A percentile compares a stretch with the other conserved stretches of the same genome.
phyloP scores from a whole-genome alignment of 176 grass and related monocot species.

The Secale cereale region DNA sequence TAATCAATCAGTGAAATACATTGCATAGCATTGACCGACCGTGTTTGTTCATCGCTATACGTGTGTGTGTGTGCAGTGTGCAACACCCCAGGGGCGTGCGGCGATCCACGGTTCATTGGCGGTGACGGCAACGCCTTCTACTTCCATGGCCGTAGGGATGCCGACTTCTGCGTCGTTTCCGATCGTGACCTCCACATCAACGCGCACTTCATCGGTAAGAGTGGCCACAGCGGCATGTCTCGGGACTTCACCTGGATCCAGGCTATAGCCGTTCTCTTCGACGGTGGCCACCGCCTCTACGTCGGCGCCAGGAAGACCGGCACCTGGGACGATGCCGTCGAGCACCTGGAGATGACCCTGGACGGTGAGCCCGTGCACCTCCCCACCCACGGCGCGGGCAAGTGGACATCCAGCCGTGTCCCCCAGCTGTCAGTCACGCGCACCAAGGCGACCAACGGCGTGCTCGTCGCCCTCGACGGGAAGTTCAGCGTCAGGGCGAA shows the following conservation, averaged over 20 bases:
- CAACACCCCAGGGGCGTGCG: conserved; percentile 30
- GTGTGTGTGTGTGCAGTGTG: neutral
- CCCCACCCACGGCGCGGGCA: neutral
- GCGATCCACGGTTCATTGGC: conserved; percentile 57
- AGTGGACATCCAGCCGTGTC: conserved; percentile 16
- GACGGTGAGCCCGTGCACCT: conserved; percentile 20
- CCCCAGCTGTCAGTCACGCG: conserved; percentile 24
- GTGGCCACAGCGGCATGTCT: conserved; percentile 17
- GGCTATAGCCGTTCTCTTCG: conserved; percentile 50
- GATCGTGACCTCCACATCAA: conserved; percentile 60
- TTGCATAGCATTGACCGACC: too few species aligned
- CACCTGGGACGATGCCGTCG: conserved; percentile 37
- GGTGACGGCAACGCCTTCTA: conserved; percentile 58
- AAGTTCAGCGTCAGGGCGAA: conserved; percentile 39
- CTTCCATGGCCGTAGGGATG: conserved; percentile 43
- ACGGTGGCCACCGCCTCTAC: conserved; percentile 35
- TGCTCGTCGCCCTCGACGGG: conserved; percentile 25
- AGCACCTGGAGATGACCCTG: conserved; percentile 38
- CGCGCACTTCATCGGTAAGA: conserved; percentile 58
- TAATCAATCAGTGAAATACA: too few species aligned
- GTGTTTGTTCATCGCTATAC: neutral
- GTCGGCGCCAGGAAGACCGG: conserved; percentile 37
- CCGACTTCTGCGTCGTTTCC: conserved; percentile 53
- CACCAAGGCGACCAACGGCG: conserved; percentile 43
- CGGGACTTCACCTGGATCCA: conserved; percentile 64